A percentile compares a stretch with the other conserved stretches of the same genome.
Conservation (phyloP, 441 rosid species). For the Dalechampia spathulata region DNA sequence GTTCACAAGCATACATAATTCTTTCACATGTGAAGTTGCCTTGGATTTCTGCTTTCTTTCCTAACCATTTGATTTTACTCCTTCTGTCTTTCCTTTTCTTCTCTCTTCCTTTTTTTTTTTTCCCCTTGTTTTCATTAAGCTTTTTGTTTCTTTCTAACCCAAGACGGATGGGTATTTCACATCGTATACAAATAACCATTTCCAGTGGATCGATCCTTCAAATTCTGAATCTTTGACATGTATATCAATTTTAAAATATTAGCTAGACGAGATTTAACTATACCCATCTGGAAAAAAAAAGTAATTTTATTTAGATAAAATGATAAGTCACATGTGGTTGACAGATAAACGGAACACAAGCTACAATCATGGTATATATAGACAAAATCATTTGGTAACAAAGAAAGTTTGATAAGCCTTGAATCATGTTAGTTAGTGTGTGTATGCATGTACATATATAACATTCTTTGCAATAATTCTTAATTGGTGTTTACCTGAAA, state of each 20-base stretch:
- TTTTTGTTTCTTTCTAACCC: neutral
- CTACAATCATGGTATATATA: too few species aligned
- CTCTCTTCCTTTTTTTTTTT: neutral
- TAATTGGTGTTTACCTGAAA: slow-evolving; percentile 5
- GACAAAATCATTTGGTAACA: neutral
- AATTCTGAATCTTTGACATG: too few species aligned
- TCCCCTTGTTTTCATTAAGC: neutral
- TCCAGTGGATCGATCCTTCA: too few species aligned
- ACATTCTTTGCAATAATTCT: neutral
- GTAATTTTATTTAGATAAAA: too few species aligned
- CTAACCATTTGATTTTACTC: slow-evolving; percentile 9
- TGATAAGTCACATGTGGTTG: too few species aligned
- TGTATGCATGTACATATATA: too few species aligned
- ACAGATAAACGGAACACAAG: too few species aligned
- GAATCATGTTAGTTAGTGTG: neutral
- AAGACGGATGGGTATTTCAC: neutral
- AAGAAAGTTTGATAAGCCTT: neutral
- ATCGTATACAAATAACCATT: slow-evolving; percentile 1
- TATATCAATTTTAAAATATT: too few species aligned
- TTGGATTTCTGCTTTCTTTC: slow-evolving; percentile 8
- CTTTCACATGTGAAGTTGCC: slow-evolving; percentile 5
- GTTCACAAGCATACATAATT: neutral
- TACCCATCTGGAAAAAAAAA: too few species aligned
- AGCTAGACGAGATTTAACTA: too few species aligned
- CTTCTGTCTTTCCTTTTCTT: neutral